phyloP scores from a whole-genome alignment of 2,329 filamentous ascomycete species.

The Xylariales sp. region DNA sequence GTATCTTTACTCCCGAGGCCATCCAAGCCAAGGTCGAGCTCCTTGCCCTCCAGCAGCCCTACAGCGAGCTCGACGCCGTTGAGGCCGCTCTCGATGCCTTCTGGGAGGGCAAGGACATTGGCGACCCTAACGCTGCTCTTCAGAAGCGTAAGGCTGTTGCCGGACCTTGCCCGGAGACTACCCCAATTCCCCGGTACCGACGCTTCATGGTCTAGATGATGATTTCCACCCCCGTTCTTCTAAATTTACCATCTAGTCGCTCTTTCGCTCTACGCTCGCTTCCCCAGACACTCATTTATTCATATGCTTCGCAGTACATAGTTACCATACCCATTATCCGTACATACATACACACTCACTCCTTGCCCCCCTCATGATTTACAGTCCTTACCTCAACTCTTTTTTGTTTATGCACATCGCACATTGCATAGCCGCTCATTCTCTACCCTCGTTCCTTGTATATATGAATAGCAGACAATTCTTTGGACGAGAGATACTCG shows the following conservation, averaged over 20 bases:
- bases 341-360: conserved; percentile 8
- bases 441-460: conserved; percentile 9
- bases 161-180: conserved; percentile 26
- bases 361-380: not conserved
- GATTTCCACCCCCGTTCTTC: not conserved
- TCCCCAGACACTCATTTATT: conserved; percentile 9
- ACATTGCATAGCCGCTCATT: conserved; percentile 9
- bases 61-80: conserved; percentile 50
- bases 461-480: not conserved
- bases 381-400: conserved; percentile 3
- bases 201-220: conserved; percentile 30
- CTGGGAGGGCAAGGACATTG: conserved; percentile 44
- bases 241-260: not conserved
- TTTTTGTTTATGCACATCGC: not conserved
- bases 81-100: conserved; percentile 49
- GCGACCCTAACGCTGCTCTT: conserved; percentile 39
- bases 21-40: conserved; percentile 49
- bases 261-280: not conserved
- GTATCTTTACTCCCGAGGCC: conserved; percentile 45
- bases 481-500: not conserved
- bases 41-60: conserved; percentile 51
- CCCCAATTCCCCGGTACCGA: conserved; percentile 35
- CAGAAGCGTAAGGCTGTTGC: conserved; percentile 29
- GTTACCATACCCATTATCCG: not conserved
- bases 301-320: conserved; percentile 30